Percentiles rank a stretch among this genome's conserved stretches.
Evolutionary conservation across 306 rosid species (phyloP).

Genomic region (Carpinus fangiana): DNA sequence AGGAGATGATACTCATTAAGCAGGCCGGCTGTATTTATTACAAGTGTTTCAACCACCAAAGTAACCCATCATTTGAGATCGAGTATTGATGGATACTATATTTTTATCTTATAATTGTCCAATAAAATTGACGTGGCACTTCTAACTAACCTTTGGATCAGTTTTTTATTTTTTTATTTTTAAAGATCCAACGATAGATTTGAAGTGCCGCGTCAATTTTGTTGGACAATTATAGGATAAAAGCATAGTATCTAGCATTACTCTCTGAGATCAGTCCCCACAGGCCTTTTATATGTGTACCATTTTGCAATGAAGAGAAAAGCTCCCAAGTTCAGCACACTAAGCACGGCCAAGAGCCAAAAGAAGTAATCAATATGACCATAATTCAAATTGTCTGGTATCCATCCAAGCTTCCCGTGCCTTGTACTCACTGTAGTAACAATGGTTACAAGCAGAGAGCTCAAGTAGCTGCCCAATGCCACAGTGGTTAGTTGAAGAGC

Average conservation of each 20-base stretch:
- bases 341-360: slow-evolving; percentile 40
- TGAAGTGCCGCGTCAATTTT: too few relatives aligned
- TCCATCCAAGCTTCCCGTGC: slow-evolving; percentile 48
- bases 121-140: too few relatives aligned
- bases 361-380: slow-evolving; percentile 60
- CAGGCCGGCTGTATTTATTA: background rate
- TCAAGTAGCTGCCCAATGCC: slow-evolving; percentile 53
- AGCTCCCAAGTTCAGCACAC: slow-evolving; percentile 44
- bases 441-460: slow-evolving; percentile 51
- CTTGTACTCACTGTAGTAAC: slow-evolving; percentile 33
- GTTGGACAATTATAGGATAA: too few relatives aligned
- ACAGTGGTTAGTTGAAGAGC: slow-evolving; percentile 49
- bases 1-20: slow-evolving; percentile 5
- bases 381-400: slow-evolving; percentile 49
- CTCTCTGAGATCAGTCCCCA: slow-evolving; percentile 18
- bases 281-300: slow-evolving; percentile 52
- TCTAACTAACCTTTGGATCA: too few relatives aligned
- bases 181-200: too few relatives aligned
- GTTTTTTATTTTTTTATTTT: too few relatives aligned
- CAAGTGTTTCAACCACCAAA: background rate
- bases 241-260: too few relatives aligned
- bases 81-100: too few relatives aligned
- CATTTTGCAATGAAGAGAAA: slow-evolving; percentile 46
- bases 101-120: too few relatives aligned
- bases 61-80: slow-evolving; percentile 21